Conservation (phyloP, 2,329 filamentous ascomycete genomes). For the Aureobasidium zeae region DNA sequence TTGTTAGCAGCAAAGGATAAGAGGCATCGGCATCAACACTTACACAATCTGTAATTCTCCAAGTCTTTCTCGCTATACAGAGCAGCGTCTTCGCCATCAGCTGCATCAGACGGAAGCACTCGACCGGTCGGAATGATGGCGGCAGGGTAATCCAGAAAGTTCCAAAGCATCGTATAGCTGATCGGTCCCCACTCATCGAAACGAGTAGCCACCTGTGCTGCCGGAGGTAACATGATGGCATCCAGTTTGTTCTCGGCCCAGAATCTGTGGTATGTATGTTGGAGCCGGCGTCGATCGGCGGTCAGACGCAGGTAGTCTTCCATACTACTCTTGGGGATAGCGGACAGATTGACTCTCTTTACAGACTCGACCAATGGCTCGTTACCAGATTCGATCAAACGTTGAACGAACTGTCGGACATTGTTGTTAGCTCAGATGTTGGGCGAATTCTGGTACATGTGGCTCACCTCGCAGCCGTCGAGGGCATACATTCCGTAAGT, state of each 20-base stretch:
- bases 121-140: conserved; percentile 25
- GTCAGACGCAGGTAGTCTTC: conserved; percentile 19
- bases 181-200: conserved; percentile 22
- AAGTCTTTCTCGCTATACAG: conserved; percentile 33
- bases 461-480: conserved; percentile 18
- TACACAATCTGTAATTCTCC: conserved; percentile 41
- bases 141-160: conserved; percentile 42
- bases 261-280: conserved; percentile 20
- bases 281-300: conserved; percentile 16
- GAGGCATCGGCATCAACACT: conserved; percentile 22
- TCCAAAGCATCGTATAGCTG: conserved; percentile 45
- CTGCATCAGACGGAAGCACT: conserved; percentile 27
- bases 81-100: conserved; percentile 23
- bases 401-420: conserved; percentile 12
- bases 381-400: conserved; percentile 17
- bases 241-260: conserved; percentile 19
- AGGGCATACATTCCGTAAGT: conserved; percentile 18
- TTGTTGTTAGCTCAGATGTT: background rate
- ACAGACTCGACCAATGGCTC: conserved; percentile 21
- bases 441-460: background rate
- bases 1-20: background rate
- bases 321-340: conserved; percentile 18
- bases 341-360: conserved; percentile 20
- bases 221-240: conserved; percentile 20
- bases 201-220: conserved; percentile 20